Base-by-base conservation (phyloP, 148 eudicot genomes). In the Vaccinium myrtillus region DNA sequence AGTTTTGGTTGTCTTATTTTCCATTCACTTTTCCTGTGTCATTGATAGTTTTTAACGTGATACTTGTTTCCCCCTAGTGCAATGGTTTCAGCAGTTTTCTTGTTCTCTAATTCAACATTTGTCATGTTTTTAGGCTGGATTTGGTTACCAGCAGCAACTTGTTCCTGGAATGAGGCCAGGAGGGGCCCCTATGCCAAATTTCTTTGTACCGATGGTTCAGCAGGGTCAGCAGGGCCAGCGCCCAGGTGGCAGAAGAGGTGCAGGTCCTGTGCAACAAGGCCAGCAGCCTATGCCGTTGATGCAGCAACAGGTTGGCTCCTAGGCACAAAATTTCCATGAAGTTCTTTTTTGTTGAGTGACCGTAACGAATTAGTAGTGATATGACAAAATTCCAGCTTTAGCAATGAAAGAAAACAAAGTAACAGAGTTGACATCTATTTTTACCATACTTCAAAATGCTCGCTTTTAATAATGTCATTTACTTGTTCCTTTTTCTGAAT, bases 101-200 rank as follows among this genome's bases (percentile, higher is more conserved):
- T n/a, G 71, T n/a, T 21, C 30, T 65, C 71, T 65, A 49, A 65
- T n/a, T 21, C 71, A 65, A 21, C 21, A 6, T 65, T 65, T 65
- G n/a, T 58, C n/a, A 4, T 21, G n/a, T 54, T 78, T 27, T n/a
- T 88, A 94, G 98, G 94, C 92, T 91, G 99, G 98, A 78, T 96
- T 92, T 86, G 99, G 98, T 5, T 96, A 94, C 87, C 99, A 96
- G 85, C 98, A 96, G 91, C 99, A 96, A 92, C 98, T 96, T 84
- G 95, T 96, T 27, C 98, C 98, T 82, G 98, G 98, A 56, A 92
- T 93, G 88, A 89, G 98, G 87, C 98, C 97, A 4, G 99, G 94
- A 65, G 92, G 93, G 6, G 92, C 81, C 56, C 98, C 98, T 48
- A 88, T 94, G 92, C 97, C 97, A 50, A 96, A 96, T 83, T 96